Percentiles rank a stretch among this genome's conserved stretches.
phyloP scores from a whole-genome alignment of 257 asterid species.

The Nemophila menziesii region DNA sequence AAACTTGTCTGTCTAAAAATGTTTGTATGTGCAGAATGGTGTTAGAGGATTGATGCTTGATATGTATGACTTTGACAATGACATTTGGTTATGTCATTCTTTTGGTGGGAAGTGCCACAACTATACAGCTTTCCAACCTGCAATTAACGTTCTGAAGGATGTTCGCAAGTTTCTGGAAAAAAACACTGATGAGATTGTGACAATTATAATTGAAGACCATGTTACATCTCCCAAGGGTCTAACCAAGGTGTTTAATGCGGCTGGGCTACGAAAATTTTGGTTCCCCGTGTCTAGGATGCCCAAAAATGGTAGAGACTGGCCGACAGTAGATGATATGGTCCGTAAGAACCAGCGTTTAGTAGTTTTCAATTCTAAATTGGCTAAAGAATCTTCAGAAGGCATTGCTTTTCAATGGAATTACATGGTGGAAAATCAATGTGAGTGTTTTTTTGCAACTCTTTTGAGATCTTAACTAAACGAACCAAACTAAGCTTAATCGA shows the following conservation, averaged over 20 bases:
- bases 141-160: constrained; percentile 69
- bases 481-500: neutral
- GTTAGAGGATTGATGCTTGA: constrained; percentile 97
- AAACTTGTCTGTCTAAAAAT: neutral
- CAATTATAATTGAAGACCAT: constrained; percentile 77
- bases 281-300: constrained; percentile 87
- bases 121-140: constrained; percentile 83
- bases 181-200: constrained; percentile 78
- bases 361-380: constrained; percentile 74
- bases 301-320: constrained; percentile 76
- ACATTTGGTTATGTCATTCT: constrained; percentile 93
- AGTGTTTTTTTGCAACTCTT: constrained; percentile 12
- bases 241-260: constrained; percentile 49
- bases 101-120: constrained; percentile 79
- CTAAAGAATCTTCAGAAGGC: constrained; percentile 75
- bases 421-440: constrained; percentile 79
- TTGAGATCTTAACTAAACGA: neutral
- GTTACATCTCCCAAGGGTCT: constrained; percentile 72
- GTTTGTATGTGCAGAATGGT: constrained; percentile 61
- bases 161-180: constrained; percentile 56
- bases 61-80: constrained; percentile 76
- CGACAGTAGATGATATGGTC: constrained; percentile 72
- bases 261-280: constrained; percentile 69
- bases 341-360: constrained; percentile 66
- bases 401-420: constrained; percentile 85